A percentile compares a stretch with the other conserved stretches of the same genome.
Evolutionary conservation across 164 flowering plant species (phyloP).

Genomic region (Vitis rotundifolia): DNA sequence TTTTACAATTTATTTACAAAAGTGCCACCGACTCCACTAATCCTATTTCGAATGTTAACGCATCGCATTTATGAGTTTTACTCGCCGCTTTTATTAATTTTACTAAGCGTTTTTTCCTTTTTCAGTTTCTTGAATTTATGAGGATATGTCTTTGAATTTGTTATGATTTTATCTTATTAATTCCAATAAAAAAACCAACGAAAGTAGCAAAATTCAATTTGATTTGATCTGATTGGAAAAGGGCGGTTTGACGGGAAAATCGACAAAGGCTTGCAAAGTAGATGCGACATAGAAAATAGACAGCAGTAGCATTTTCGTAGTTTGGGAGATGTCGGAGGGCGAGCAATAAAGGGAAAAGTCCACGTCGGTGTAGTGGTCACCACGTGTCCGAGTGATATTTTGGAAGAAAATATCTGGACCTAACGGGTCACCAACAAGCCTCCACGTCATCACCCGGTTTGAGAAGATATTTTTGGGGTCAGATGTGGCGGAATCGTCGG

Average conservation of each 20-base stretch:
- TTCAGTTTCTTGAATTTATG: no score
- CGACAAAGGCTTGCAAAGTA: no score
- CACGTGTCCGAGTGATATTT: slow-evolving; percentile 8
- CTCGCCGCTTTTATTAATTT: background rate
- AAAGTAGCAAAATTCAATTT: no score
- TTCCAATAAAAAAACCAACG: no score
- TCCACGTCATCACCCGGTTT: slow-evolving; percentile 12
- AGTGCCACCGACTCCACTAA: background rate
- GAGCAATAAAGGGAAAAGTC: background rate
- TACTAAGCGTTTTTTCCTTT: no score
- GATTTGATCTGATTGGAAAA: no score
- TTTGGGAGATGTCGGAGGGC: background rate
- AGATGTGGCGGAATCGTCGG: background rate
- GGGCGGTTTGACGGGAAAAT: no score
- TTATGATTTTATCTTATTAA: no score
- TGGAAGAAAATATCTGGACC: slow-evolving; percentile 8
- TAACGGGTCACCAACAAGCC: background rate
- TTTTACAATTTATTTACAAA: background rate
- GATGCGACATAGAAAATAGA: no score
- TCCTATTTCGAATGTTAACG: background rate
- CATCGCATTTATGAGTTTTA: background rate
- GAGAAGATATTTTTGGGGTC: slow-evolving; percentile 1
- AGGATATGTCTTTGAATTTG: no score
- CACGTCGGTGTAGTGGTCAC: slow-evolving; percentile 18
- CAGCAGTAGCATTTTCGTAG: slow-evolving; percentile 4